Evolutionary conservation across 2,329 filamentous ascomycete species (phyloP), one percentile per base, ranked within the genome.

Genomic region (Diaporthe sp.): DNA sequence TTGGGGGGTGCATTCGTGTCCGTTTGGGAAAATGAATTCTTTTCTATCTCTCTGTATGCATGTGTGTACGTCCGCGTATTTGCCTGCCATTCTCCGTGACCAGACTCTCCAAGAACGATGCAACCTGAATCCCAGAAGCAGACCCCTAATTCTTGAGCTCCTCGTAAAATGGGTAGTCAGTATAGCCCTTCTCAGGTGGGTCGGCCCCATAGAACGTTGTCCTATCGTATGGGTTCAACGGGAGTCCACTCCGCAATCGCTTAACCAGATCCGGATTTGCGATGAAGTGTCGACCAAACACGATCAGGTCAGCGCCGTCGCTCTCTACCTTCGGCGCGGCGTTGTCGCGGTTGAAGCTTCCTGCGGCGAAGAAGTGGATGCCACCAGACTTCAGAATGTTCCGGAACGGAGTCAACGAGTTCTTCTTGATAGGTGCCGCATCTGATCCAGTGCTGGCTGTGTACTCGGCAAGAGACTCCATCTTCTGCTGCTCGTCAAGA

Each of bases 221-320:
- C 9, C 87, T 81, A 78, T 89, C 81, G 78, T 88, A 89, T 34
- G 80, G 79, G 34, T 81, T 84, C 49, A 89, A 80, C 37, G 82
- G 80, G 22, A 88, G 82, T 0, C 85, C 85, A 74, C 86, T 80
- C 77, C 83, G 73, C 46, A 89, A 72, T 28, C 87, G 82, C 76
- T 84, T 88, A 3, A 85, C 83, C 58, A 90, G 79, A 79, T 89
- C 87, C 2, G 88, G 88, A 12, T 84, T 89, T 28, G 84, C 83
- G 77, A 89, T 87, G 74, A 88, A 89, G 73, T 84, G 84, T 25
- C 88, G 80, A 13, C 88, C 88, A 79, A 89, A 89, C 1, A 85
- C 86, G 22, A 88, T 82, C 28, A 81, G 81, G n/a, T 88, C 79
- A 60, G 87, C 84, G 31, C 83, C 81, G n/a, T 84, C 83, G 19